Conservation (phyloP, 163 green algal species). For the Scenedesmus sp. region DNA sequence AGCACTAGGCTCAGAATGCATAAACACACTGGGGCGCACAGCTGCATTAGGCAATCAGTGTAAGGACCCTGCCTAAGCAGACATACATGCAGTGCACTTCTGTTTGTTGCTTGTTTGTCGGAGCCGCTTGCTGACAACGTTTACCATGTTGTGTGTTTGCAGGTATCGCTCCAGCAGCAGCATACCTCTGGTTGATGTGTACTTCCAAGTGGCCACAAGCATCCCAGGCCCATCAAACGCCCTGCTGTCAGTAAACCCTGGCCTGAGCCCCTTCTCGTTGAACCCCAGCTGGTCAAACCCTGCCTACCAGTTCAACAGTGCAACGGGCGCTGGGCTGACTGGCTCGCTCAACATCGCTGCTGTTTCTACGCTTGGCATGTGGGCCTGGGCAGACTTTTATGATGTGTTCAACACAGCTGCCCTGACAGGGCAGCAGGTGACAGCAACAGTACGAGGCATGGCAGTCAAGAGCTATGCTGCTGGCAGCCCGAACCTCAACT, state of each 20-base stretch:
- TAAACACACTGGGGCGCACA: too few relatives aligned
- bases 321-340: not conserved
- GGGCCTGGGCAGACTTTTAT: conserved; percentile 40
- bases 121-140: too few relatives aligned
- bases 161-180: conserved; percentile 43
- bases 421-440: conserved; percentile 21
- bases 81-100: too few relatives aligned
- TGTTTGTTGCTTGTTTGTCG: too few relatives aligned
- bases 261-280: not conserved
- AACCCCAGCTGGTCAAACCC: conserved; percentile 13
- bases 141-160: not conserved
- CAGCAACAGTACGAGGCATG: not conserved
- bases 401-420: conserved; percentile 57
- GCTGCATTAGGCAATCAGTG: too few relatives aligned
- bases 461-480: conserved; percentile 12
- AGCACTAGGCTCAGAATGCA: not conserved
- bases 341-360: conserved; percentile 15
- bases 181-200: conserved; percentile 44
- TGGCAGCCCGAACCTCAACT: not conserved
- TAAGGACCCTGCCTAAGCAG: too few relatives aligned
- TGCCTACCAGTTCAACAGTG: conserved; percentile 15
- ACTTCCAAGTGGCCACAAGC: conserved; percentile 6
- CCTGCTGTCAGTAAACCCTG: not conserved
- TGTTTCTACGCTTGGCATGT: conserved; percentile 34
- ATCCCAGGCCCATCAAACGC: not conserved